phyloP scores from a whole-genome alignment of 1,284 basidiomycete genomes.

The Cutaneotrichosporon spelunceum region DNA sequence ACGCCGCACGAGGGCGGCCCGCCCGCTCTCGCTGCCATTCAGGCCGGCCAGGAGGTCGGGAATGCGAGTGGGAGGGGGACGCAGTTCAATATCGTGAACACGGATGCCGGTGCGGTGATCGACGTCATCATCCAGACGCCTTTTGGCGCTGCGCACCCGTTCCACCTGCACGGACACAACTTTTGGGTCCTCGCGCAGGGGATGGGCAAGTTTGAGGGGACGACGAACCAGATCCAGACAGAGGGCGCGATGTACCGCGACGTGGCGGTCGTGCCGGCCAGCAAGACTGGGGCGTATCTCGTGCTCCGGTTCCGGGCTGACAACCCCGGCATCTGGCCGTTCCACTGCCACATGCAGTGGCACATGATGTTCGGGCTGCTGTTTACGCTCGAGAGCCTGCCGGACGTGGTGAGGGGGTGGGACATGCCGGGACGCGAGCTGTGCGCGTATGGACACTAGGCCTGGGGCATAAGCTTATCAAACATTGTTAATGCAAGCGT shows the following conservation, averaged over 20 bases:
- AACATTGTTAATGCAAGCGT: too few species aligned
- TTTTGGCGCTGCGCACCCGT: slow-evolving; percentile 35
- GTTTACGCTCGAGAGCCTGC: slow-evolving; percentile 20
- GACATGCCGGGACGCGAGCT: neutral
- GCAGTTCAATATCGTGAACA: slow-evolving; percentile 25
- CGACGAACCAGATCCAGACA: slow-evolving; percentile 19
- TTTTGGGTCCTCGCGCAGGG: slow-evolving; percentile 30
- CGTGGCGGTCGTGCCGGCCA: slow-evolving; percentile 27
- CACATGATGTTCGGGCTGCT: slow-evolving; percentile 27
- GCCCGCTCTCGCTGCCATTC: neutral
- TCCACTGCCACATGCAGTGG: slow-evolving; percentile 37
- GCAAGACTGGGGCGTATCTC: slow-evolving; percentile 19
- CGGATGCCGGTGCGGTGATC: slow-evolving; percentile 17
- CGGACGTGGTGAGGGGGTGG: slow-evolving; percentile 8
- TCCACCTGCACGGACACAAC: slow-evolving; percentile 37
- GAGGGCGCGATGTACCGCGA: slow-evolving; percentile 35
- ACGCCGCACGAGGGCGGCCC: slow-evolving; percentile 16
- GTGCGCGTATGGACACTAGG: neutral
- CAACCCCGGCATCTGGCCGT: slow-evolving; percentile 32
- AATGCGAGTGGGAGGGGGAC: slow-evolving; percentile 1
- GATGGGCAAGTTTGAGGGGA: slow-evolving; percentile 15
- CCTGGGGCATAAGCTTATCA: neutral
- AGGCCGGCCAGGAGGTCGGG: neutral
- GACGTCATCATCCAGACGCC: slow-evolving; percentile 31
- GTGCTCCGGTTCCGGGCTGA: slow-evolving; percentile 30